phyloP scores from a whole-genome alignment of 2,329 filamentous ascomycete species.

The Chalaropsis thielavioides region DNA sequence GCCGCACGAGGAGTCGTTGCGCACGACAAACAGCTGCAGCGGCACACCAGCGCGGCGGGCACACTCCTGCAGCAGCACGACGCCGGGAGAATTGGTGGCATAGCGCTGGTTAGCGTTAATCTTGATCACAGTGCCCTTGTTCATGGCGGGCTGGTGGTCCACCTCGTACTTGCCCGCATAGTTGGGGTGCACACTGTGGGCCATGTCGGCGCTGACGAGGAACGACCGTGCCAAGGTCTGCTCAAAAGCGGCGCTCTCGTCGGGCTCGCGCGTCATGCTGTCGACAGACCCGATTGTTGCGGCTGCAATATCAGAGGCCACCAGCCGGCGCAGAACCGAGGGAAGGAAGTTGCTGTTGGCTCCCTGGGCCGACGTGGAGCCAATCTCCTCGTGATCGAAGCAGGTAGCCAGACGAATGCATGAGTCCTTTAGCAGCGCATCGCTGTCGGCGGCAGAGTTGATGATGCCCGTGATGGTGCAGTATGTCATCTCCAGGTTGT shows the following conservation, averaged over 20 bases:
- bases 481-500: slow-evolving; percentile 94
- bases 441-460: slow-evolving; percentile 50
- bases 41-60: slow-evolving; percentile 64
- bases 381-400: slow-evolving; percentile 97
- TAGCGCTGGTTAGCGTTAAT: slow-evolving; percentile 96
- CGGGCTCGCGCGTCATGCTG: slow-evolving; percentile 41
- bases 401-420: slow-evolving; percentile 83
- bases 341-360: slow-evolving; percentile 87
- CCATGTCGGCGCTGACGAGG: slow-evolving; percentile 94
- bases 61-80: slow-evolving; percentile 80
- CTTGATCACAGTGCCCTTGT: slow-evolving; percentile 93
- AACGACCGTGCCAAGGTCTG: slow-evolving; percentile 85
- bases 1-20: slow-evolving; percentile 88
- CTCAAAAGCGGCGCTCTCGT: slow-evolving; percentile 71
- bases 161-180: slow-evolving; percentile 83
- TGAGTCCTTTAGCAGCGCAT: slow-evolving; percentile 57
- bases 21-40: slow-evolving; percentile 86
- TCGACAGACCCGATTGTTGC: slow-evolving; percentile 44
- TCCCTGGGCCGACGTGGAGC: slow-evolving; percentile 80
- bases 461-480: slow-evolving; percentile 79
- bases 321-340: slow-evolving; percentile 71
- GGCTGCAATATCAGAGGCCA: slow-evolving; percentile 45
- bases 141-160: slow-evolving; percentile 86
- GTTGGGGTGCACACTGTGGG: slow-evolving; percentile 90
- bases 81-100: slow-evolving; percentile 89